These are phyloP conservation scores for Hypoxylon sp. DNA, from an alignment of 2,329 filamentous ascomycete species.

Conservation along the genomic window DNA sequence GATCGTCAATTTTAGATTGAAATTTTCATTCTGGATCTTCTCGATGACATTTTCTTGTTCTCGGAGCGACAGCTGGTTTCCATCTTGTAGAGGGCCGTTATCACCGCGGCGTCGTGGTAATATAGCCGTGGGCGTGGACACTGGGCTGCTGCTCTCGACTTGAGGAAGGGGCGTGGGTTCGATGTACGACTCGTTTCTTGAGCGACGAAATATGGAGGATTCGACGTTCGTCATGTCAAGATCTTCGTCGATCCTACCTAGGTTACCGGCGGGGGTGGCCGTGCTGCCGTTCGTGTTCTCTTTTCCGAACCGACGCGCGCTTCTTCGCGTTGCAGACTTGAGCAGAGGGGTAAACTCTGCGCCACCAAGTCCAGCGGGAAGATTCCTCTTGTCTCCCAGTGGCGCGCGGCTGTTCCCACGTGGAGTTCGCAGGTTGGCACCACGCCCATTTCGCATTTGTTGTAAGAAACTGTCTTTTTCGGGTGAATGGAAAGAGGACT, in stretches of 20 bases:
- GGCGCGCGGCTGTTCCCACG: conserved; percentile 71
- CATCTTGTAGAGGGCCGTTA: conserved; percentile 80
- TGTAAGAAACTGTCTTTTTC: conserved; percentile 81
- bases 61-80: conserved; percentile 89
- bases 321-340: conserved; percentile 81
- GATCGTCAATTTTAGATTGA: conserved; percentile 95
- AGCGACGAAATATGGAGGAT: conserved; percentile 75
- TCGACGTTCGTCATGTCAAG: conserved; percentile 79
- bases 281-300: conserved; percentile 69
- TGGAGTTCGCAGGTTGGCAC: conserved; percentile 76
- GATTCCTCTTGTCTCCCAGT: conserved; percentile 77
- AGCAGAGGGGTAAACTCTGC: conserved; percentile 95
- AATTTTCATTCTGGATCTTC: conserved; percentile 98
- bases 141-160: conserved; percentile 80
- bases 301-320: conserved; percentile 72
- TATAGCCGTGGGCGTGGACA: conserved; percentile 83
- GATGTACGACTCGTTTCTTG: conserved; percentile 72
- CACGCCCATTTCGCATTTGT: conserved; percentile 76
- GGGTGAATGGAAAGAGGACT: conserved; percentile 87
- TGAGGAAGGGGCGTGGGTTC: conserved; percentile 81
- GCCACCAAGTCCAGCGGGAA: conserved; percentile 71
- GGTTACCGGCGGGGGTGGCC: conserved; percentile 71
- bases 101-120: conserved; percentile 72
- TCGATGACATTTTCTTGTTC: conserved; percentile 97
- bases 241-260: conserved; percentile 74